Conservation (phyloP, 2,329 filamentous ascomycete genomes). For the Paecilomyces sp. region DNA sequence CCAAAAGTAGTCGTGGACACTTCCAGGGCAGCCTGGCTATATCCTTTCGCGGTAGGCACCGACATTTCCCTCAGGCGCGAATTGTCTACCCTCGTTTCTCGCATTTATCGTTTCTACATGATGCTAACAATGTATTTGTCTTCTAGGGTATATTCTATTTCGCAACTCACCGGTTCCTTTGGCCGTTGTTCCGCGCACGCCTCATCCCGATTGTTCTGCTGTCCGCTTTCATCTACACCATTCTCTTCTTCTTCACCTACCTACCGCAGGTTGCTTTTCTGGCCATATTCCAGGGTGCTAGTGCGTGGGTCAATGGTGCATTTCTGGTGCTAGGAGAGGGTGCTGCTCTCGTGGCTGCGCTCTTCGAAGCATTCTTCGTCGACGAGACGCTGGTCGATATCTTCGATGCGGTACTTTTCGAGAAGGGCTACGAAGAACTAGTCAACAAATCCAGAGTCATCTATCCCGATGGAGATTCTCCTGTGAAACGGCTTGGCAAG, state of each 20-base stretch:
- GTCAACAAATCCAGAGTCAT: conserved; percentile 60
- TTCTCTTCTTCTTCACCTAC: conserved; percentile 83
- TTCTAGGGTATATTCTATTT: conserved; percentile 78
- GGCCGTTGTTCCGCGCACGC: conserved; percentile 69
- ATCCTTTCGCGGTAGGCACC: conserved; percentile 38
- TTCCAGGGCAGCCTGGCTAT: conserved; percentile 37
- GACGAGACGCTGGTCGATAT: conserved; percentile 72
- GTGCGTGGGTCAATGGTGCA: conserved; percentile 83
- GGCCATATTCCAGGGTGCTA: conserved; percentile 75
- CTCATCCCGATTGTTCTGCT: conserved; percentile 76
- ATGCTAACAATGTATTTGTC: neutral
- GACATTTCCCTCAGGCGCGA: conserved; percentile 1
- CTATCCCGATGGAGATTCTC: conserved; percentile 60
- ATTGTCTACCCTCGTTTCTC: neutral
- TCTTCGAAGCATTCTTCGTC: conserved; percentile 77
- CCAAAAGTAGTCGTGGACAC: conserved; percentile 15
- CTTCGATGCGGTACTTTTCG: conserved; percentile 79
- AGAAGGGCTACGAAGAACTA: conserved; percentile 63
- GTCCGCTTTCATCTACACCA: conserved; percentile 72
- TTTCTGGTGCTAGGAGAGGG: conserved; percentile 71
- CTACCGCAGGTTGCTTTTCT: conserved; percentile 85
- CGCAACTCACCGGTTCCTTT: conserved; percentile 66
- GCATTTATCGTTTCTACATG: neutral
- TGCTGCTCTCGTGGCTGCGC: conserved; percentile 52
- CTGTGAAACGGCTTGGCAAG: conserved; percentile 75